A percentile compares a stretch with the other conserved stretches of the same genome.
Conservation (phyloP, 192 early-diverging fungal species). For the Coemansia sp. region DNA sequence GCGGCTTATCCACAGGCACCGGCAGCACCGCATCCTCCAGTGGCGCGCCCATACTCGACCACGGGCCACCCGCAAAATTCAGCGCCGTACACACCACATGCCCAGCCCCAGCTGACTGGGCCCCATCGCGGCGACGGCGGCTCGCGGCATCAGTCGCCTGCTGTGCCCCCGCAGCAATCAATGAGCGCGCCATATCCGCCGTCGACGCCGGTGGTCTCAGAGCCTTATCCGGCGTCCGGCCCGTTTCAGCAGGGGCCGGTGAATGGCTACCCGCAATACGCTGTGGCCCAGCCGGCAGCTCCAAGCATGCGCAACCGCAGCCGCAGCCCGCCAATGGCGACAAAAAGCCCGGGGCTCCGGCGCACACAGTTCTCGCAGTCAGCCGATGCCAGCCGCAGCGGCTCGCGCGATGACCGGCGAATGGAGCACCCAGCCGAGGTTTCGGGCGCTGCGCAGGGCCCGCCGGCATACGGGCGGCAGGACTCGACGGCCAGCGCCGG, state of each 20-base stretch:
- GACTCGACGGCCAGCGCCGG: conserved; percentile 2
- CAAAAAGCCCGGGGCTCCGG: conserved; percentile 13
- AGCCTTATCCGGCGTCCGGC: conserved; percentile 1
- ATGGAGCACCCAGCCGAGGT: not conserved
- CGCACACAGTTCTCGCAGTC: conserved; percentile 14
- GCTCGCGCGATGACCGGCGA: not conserved
- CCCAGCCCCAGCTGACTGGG: conserved; percentile 17
- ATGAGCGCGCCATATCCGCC: conserved; percentile 10
- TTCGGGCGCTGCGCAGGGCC: not conserved
- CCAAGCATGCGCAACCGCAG: conserved; percentile 10
- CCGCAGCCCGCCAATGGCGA: conserved; percentile 29
- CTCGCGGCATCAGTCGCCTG: conserved; percentile 39
- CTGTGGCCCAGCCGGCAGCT: not conserved
- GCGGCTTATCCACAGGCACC: conserved; percentile 26
- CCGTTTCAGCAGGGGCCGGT: conserved; percentile 38
- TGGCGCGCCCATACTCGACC: conserved; percentile 19
- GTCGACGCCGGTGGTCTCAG: conserved; percentile 8
- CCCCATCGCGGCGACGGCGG: conserved; percentile 21
- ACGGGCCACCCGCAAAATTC: conserved; percentile 16
- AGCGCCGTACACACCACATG: conserved; percentile 9
- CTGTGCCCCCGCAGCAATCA: conserved; percentile 19
- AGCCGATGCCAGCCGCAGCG: conserved; percentile 6
- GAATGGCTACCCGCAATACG: conserved; percentile 34
- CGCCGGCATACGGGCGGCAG: not conserved
- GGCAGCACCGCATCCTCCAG: conserved; percentile 17